phyloP scores from a whole-genome alignment of 345 rosid genomes.

The Arabidopsis suecica region DNA sequence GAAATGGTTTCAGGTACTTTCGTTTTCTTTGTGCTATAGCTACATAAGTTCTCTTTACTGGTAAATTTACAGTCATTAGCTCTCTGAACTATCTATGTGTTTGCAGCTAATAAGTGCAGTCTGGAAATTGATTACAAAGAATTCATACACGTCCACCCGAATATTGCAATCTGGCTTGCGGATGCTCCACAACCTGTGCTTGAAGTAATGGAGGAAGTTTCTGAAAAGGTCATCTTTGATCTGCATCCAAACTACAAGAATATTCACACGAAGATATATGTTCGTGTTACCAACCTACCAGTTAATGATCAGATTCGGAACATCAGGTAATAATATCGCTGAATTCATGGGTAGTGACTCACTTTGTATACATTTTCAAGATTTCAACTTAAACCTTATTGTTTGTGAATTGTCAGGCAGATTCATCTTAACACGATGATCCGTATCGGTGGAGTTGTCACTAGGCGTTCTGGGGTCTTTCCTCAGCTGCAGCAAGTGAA shows the following conservation, averaged over 20 bases:
- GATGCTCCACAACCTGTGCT: slow-evolving; percentile 98
- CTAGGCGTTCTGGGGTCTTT: slow-evolving; percentile 96
- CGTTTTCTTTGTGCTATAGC: not conserved
- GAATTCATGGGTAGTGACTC: not conserved
- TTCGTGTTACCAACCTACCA: slow-evolving; percentile 84
- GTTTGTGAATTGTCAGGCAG: slow-evolving; percentile 62
- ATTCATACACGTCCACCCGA: slow-evolving; percentile 87
- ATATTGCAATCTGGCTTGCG: slow-evolving; percentile 96
- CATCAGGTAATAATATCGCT: slow-evolving; percentile 61
- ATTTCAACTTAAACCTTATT: slow-evolving; percentile 16
- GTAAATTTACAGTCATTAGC: not conserved
- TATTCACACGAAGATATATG: slow-evolving; percentile 86
- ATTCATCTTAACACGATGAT: slow-evolving; percentile 97
- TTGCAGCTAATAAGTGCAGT: slow-evolving; percentile 89
- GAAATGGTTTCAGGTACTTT: slow-evolving; percentile 94
- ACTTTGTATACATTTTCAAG: not conserved
- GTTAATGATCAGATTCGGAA: slow-evolving; percentile 95
- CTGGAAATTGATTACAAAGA: slow-evolving; percentile 93
- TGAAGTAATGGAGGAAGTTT: slow-evolving; percentile 96
- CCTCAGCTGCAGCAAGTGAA: slow-evolving; percentile 98
- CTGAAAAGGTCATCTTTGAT: slow-evolving; percentile 75
- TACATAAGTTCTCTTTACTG: not conserved
- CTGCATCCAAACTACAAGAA: slow-evolving; percentile 88
- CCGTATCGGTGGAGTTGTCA: slow-evolving; percentile 98
- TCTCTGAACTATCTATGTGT: not conserved